Evolutionary conservation across 208 protist genomes (phyloP).

Genomic region (Wallacemonas sp.): DNA sequence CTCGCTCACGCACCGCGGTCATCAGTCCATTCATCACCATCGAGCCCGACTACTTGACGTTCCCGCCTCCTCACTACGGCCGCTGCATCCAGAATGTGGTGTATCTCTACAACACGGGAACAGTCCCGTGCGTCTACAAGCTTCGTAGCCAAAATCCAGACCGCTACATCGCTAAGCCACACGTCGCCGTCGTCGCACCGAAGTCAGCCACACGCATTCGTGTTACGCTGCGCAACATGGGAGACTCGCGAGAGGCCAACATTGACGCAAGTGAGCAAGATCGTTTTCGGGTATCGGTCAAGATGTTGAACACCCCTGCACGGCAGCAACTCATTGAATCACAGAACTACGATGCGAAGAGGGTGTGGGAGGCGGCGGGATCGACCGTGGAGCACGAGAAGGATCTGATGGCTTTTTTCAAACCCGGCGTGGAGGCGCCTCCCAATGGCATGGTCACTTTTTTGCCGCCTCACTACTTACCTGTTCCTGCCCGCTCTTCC

Average conservation of each 20-base stretch:
- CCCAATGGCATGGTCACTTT: constrained; percentile 41
- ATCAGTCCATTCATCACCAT: constrained; percentile 42
- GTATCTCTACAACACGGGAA: constrained; percentile 60
- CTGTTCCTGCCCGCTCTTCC: constrained; percentile 15
- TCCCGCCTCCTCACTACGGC: constrained; percentile 65
- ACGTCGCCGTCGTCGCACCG: constrained; percentile 45
- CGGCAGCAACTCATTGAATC: constrained; percentile 9
- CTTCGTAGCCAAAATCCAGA: constrained; percentile 57
- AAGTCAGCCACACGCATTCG: constrained; percentile 48
- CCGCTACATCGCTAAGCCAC: constrained; percentile 71
- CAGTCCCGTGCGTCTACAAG: constrained; percentile 62
- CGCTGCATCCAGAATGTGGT: constrained; percentile 70
- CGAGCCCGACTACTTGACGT: constrained; percentile 57
- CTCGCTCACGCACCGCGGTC: constrained; percentile 11
- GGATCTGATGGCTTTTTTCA: constrained; percentile 46
- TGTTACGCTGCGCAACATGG: constrained; percentile 57
- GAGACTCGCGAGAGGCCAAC: constrained; percentile 23
- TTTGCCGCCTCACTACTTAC: constrained; percentile 36
- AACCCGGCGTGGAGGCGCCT: constrained; percentile 24
- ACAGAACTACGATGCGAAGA: constrained; percentile 10
- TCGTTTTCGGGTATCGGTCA: constrained; percentile 49
- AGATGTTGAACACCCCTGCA: constrained; percentile 23
- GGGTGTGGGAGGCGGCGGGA: constrained; percentile 19
- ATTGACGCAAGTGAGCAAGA: constrained; percentile 36
- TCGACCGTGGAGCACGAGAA: constrained; percentile 43